Percentiles rank a stretch among this genome's conserved stretches.
Evolutionary conservation across 2,329 filamentous ascomycete genomes (phyloP).

Genomic region (Aureobasidium melanogenum): DNA sequence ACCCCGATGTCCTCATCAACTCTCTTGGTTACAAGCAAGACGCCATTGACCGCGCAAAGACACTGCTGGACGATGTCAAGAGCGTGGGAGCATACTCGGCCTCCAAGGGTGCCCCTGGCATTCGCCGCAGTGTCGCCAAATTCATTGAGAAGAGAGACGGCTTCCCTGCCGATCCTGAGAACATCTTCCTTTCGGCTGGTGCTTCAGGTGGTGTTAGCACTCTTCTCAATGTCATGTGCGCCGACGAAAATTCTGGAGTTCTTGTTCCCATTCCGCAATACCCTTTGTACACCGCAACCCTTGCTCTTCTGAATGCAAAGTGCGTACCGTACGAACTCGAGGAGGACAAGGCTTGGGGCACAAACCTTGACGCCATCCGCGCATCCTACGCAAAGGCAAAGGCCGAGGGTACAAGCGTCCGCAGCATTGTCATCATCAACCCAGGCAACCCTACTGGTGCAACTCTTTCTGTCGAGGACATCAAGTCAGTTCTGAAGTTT

Average conservation of each 20-base stretch:
- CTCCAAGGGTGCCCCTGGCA: slow-evolving; percentile 77
- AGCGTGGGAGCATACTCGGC: slow-evolving; percentile 96
- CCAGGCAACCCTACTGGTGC: slow-evolving; percentile 95
- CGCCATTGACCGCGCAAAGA: slow-evolving; percentile 74
- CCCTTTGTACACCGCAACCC: slow-evolving; percentile 89
- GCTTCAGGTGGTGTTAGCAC: slow-evolving; percentile 94
- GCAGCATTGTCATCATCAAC: slow-evolving; percentile 95
- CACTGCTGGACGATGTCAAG: slow-evolving; percentile 71
- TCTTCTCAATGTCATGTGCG: slow-evolving; percentile 80
- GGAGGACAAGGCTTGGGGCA: slow-evolving; percentile 79
- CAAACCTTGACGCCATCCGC: slow-evolving; percentile 70
- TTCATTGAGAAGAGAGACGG: slow-evolving; percentile 89
- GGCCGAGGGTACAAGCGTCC: slow-evolving; percentile 71
- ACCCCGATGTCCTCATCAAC: slow-evolving; percentile 68
- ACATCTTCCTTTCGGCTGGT: slow-evolving; percentile 85
- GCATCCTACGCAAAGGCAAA: slow-evolving; percentile 65
- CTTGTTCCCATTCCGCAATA: slow-evolving; percentile 97
- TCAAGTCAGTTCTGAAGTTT: slow-evolving; percentile 77
- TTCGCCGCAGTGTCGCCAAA: slow-evolving; percentile 80
- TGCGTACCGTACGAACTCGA: slow-evolving; percentile 93
- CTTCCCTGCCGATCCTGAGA: slow-evolving; percentile 67
- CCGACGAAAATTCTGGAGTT: slow-evolving; percentile 66
- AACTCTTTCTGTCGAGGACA: slow-evolving; percentile 67
- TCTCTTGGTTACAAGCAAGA: slow-evolving; percentile 81
- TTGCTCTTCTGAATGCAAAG: slow-evolving; percentile 73